Evolutionary conservation across 2,329 filamentous ascomycete species (phyloP), one percentile per base, ranked within the genome.

Genomic region (Ophiosphaerella korrae): DNA sequence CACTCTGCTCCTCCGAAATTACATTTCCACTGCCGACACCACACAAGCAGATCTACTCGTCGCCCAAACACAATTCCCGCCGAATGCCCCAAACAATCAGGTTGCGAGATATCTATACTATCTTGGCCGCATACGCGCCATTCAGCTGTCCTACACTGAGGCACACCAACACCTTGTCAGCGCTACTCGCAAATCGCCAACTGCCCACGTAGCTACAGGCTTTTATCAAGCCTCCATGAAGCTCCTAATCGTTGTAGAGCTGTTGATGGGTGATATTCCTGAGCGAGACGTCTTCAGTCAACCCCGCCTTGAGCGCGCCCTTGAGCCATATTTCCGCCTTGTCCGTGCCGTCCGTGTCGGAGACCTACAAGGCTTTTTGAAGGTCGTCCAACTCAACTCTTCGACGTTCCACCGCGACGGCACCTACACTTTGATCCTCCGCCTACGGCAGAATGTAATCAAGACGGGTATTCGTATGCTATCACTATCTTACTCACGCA

Each of bases 391-490:
- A 64, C 84, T 87, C 42, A 87, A 96, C 71, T 87, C 88, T 50
- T 85, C 89, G 38, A 88, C 87, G 9, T 99, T 97, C 86, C 88
- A 91, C 68, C 88, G 89, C 61, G 94, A 99, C 72, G 90, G 90
- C 50, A 97, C 93, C 16, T 97, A 97, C 80, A 96, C 92, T 9
- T 82, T 99, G 50, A 95, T 97, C 66, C 84, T 97, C 57, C 92
- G 94, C 57, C 83, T 99, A 55, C 88, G 94, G 64, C 94, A 99
- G 77, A 99, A 99, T 72, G 94, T 99, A 70, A 97, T 99, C 85
- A 96, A 96, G 82, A 99, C 94, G 3, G 94, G 94, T 61, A 96
- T 99, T 58, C 91, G 94, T 64, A 97, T 97, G 92, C 96, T 99
- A 85, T 97, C 93, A 35, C 82, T 99, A 58, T 96, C 92, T 16